These are phyloP conservation scores for Colletotrichum lentis DNA, from an alignment of 2,329 filamentous ascomycete genomes.

Conservation along the genomic window DNA sequence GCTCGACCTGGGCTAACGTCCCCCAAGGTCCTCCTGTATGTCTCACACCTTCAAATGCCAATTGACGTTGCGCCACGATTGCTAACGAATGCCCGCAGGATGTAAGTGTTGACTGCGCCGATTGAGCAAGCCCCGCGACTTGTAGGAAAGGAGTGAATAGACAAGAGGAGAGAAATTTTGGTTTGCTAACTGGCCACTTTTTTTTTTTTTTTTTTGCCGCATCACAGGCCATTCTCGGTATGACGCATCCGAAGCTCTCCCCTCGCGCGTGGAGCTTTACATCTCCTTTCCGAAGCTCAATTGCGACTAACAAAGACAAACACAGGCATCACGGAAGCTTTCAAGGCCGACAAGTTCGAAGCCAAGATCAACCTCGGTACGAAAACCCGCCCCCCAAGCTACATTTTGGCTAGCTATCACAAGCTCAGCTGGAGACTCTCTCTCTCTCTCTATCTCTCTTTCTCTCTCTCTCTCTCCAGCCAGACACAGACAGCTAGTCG, in stretches of 20 bases:
- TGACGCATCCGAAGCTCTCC: conserved; percentile 44
- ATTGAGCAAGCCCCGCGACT: not conserved
- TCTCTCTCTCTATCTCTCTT: too few relatives aligned
- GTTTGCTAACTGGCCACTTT: conserved; percentile 40
- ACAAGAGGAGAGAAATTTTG: not conserved
- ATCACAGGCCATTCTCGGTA: conserved; percentile 78
- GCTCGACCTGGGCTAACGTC: conserved; percentile 89
- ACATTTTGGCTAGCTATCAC: conserved; percentile 18
- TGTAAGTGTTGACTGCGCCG: conserved; percentile 44
- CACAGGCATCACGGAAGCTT: conserved; percentile 92
- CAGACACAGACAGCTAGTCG: conserved; percentile 13
- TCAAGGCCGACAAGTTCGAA: conserved; percentile 92
- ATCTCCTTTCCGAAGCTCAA: not conserved
- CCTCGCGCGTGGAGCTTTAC: not conserved
- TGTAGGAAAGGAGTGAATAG: not conserved
- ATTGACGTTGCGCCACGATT: conserved; percentile 44
- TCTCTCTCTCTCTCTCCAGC: too few relatives aligned
- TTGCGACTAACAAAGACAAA: conserved; percentile 40
- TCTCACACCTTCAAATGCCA: conserved; percentile 42
- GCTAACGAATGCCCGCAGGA: conserved; percentile 47
- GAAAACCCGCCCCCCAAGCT: conserved; percentile 41
- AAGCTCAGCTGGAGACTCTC: not conserved
- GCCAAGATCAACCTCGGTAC: conserved; percentile 98
- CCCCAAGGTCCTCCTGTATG: conserved; percentile 93
- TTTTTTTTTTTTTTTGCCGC: conserved; percentile 31